Base-by-base conservation (phyloP, 2,329 filamentous ascomycete genomes). In the Penicillium sp. region DNA sequence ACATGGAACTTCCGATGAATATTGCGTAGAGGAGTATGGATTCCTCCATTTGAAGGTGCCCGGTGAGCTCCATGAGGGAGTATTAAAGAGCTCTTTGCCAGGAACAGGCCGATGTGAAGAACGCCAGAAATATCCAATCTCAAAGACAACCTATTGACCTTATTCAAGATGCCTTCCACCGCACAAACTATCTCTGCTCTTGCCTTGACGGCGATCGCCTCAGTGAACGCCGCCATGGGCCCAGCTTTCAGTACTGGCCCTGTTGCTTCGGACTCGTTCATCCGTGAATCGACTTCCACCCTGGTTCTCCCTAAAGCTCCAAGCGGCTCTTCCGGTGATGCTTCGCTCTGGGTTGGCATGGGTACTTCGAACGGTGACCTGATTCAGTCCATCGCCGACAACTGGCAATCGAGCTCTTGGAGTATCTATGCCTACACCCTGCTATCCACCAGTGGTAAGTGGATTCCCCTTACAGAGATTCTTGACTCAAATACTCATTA, bases 331-430 rank as follows among this genome's bases (percentile, higher is more conserved):
- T 70, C 69, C 5, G 78, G 78, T 33, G 73, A 76, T 57, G 65
- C 76, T 22, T 79, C 79, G 6, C 72, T 83, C 19, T 82, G 80
- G 81, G 78, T 81, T 16, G 81, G 81, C 13, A 81, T 82, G 79
- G 80, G 80, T 4, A 82, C 79, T 4, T 78, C 76, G 4, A 76
- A 76, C n/a, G 79, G 78, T 26, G 77, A 82, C 58, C 64, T 83
- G 68, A 79, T 83, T 59, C 80, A 82, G 72, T 80, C 79, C 4
- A 80, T 82, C 30, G 75, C 78, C 55, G 79, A 81, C 37, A 77
- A 78, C 68, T 73, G 65, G 57, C 49, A 68, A 61, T 62, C 68
- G 51, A 49, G 59, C 51, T 55, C 70, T n/a, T 83, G 80, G 80
- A 75, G 65, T 51, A 71, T 81, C 51, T 83, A 69, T 62, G 79